Evolutionary conservation across 1,284 basidiomycete species (phyloP).

Genomic region (Lignosus rhinocerotis): DNA sequence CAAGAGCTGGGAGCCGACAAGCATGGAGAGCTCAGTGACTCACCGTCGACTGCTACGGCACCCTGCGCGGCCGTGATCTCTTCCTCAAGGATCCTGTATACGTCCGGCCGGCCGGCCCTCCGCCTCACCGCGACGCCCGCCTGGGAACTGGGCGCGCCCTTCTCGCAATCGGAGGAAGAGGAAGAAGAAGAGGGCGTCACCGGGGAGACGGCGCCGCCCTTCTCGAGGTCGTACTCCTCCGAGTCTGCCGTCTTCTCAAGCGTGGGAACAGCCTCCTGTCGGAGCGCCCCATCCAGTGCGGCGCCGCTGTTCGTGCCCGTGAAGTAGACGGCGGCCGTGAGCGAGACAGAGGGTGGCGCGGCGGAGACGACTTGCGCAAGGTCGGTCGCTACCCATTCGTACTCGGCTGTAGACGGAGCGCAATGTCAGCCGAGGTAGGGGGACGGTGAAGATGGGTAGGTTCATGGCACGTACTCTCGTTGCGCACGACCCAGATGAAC

Average conservation of each 20-base stretch:
- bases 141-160: not conserved
- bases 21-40: slow-evolving; percentile 2
- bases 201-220: not conserved
- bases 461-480: slow-evolving; percentile 31
- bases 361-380: slow-evolving; percentile 19
- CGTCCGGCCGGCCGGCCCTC: slow-evolving; percentile 18
- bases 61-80: slow-evolving; percentile 22
- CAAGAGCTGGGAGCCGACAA: too few relatives aligned
- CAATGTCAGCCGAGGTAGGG: not conserved
- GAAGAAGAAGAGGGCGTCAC: not conserved
- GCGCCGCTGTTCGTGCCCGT: slow-evolving; percentile 6
- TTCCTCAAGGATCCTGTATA: slow-evolving; percentile 22
- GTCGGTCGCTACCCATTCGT: slow-evolving; percentile 23
- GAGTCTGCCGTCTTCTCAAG: slow-evolving; percentile 7
- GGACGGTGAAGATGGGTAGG: too few relatives aligned
- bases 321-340: slow-evolving; percentile 24
- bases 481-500: slow-evolving; percentile 45
- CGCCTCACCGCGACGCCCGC: not conserved
- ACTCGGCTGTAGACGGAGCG: slow-evolving; percentile 15
- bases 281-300: not conserved
- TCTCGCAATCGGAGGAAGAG: not conserved
- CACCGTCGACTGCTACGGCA: slow-evolving; percentile 27
- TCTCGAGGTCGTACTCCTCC: slow-evolving; percentile 9
- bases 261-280: slow-evolving; percentile 3
- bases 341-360: slow-evolving; percentile 17